These are phyloP conservation scores for Oryza meridionalis DNA, from an alignment of 176 grass and related monocot genomes.

Conservation along the genomic window DNA sequence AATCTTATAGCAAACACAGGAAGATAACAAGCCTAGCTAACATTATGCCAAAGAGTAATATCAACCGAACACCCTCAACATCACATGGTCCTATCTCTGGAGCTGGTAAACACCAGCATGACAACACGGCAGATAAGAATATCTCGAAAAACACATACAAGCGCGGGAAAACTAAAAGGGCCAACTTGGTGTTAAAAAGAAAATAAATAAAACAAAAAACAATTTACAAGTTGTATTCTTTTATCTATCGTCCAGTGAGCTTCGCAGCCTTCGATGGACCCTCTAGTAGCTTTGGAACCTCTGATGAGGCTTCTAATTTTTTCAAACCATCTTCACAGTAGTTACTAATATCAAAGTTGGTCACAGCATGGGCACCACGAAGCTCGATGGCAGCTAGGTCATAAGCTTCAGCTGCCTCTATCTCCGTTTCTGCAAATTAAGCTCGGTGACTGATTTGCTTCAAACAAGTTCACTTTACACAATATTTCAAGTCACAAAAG, in stretches of 20 bases:
- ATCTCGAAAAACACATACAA: background rate
- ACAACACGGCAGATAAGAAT: background rate
- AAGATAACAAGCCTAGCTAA: background rate
- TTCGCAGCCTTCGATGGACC: conserved; percentile 46
- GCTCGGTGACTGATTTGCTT: background rate
- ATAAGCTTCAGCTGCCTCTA: conserved; percentile 91
- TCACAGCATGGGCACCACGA: conserved; percentile 78
- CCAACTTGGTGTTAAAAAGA: background rate
- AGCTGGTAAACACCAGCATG: background rate
- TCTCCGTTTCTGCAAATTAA: conserved; percentile 77
- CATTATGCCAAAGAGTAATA: background rate
- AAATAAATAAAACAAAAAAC: conserved; percentile 35
- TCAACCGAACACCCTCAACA: conserved; percentile 4
- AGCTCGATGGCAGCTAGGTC: conserved; percentile 95
- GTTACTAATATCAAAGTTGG: conserved; percentile 89
- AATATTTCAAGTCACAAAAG: background rate
- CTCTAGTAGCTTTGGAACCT: conserved; percentile 31
- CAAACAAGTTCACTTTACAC: background rate
- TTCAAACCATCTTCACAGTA: conserved; percentile 64
- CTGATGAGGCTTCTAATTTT: conserved; percentile 47
- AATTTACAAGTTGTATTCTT: conserved; percentile 50
- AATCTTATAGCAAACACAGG: background rate
- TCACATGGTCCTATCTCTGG: conserved; percentile 1
- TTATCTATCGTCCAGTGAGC: conserved; percentile 49
- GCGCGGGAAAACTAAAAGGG: background rate